A percentile compares a stretch with the other conserved stretches of the same genome.
Conservation (phyloP, 2,329 filamentous ascomycete genomes). For the Xylariaceae sp. region DNA sequence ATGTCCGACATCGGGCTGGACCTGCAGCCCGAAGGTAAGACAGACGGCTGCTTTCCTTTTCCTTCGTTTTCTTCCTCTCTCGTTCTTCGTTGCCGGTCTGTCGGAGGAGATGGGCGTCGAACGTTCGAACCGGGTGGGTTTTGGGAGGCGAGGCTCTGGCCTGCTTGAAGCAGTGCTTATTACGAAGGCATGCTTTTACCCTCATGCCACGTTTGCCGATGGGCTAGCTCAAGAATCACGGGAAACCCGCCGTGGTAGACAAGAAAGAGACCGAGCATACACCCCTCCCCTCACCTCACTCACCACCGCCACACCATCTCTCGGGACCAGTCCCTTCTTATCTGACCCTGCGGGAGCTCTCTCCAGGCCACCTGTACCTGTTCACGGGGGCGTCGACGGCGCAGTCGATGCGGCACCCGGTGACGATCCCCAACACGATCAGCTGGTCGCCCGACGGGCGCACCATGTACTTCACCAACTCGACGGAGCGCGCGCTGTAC, state of each 20-base stretch:
- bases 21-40: conserved; percentile 51
- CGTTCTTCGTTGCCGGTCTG: background rate
- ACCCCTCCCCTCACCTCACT: no score
- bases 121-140: no score
- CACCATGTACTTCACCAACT: conserved; percentile 79
- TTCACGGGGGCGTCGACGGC: conserved; percentile 54
- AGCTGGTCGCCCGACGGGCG: conserved; percentile 68
- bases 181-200: no score
- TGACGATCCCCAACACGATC: conserved; percentile 79
- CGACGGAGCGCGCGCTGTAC: conserved; percentile 60
- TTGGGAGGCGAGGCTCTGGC: no score
- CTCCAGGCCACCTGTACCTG: conserved; percentile 62
- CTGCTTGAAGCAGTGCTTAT: no score
- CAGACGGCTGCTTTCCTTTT: background rate
- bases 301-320: no score
- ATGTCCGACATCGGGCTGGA: conserved; percentile 68
- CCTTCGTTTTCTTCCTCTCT: background rate
- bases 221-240: no score
- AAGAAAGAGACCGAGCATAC: no score
- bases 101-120: no score
- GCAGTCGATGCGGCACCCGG: conserved; percentile 47
- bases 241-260: no score
- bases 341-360: conserved; percentile 1
- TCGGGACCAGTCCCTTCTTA: no score
- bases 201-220: no score